Conservation (phyloP, 495 filamentous ascomycete species). For the Xanthoparmelia taractica region DNA sequence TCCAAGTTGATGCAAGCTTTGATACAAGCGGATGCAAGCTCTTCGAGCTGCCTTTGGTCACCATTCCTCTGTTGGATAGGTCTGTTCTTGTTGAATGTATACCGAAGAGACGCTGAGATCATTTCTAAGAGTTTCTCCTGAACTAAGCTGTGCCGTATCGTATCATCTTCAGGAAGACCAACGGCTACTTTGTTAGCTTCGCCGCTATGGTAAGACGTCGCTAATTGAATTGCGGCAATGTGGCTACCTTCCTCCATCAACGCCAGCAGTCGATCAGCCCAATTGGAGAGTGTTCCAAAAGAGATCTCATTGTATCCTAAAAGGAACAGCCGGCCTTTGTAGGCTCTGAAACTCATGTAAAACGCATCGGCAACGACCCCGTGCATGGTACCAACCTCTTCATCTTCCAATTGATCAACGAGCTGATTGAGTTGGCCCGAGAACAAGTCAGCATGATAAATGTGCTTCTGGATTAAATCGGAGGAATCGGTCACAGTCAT, state of each 20-base stretch:
- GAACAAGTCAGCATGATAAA: constrained; percentile 85
- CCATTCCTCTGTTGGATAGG: constrained; percentile 44
- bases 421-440: constrained; percentile 72
- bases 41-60: constrained; percentile 52
- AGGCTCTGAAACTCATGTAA: constrained; percentile 91
- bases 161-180: constrained; percentile 81
- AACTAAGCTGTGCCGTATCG: constrained; percentile 69
- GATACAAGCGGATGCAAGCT: constrained; percentile 78
- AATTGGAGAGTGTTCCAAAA: constrained; percentile 87
- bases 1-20: constrained; percentile 68
- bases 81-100: constrained; percentile 64
- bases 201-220: constrained; percentile 85
- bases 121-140: constrained; percentile 86
- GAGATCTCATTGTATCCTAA: constrained; percentile 84
- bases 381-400: constrained; percentile 83
- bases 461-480: constrained; percentile 83
- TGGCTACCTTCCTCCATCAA: constrained; percentile 94
- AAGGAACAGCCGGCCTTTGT: constrained; percentile 89
- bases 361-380: constrained; percentile 96
- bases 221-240: constrained; percentile 80
- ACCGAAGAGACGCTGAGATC: constrained; percentile 86
- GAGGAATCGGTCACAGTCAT: constrained; percentile 90
- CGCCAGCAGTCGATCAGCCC: constrained; percentile 94
- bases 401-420: constrained; percentile 73
- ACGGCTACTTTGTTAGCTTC: constrained; percentile 85